Evolutionary conservation across 768 basidiomycete species (phyloP), one percentile per base, ranked within the genome.

Genomic region (Pleurotus eryngii): DNA sequence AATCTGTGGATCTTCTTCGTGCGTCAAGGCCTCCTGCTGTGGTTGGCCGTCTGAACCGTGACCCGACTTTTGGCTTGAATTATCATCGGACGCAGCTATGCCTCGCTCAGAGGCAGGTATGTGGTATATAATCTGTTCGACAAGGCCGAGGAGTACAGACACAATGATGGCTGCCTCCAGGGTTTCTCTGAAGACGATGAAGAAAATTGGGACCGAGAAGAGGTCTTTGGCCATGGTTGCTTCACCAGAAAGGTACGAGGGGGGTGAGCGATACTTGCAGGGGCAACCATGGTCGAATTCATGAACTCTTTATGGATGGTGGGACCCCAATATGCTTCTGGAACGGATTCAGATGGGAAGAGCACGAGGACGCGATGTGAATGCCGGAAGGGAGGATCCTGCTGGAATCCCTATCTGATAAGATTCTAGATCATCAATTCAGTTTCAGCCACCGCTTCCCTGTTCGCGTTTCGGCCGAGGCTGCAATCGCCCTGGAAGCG

Each of bases 161-260:
- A 97, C 74, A 79, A 98, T 92, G 76, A 98, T 89, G 43, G 85
- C 85, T 3, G 93, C 90, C 77, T 97, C 95, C 61, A 97, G 81
- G 4, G 92, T 90, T 81, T 97, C 95, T 68, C 95, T 84, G 71
- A 96, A 94, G 74, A 95, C 86, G 74, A 97, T 94, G 81, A 98
- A 94, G 79, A 95, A 97, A 63, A 98, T 93, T 66, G 93, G 86
- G 56, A 95, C 81, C 57, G 90, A 91, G 74, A 97, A 97, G 56
- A 95, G 74, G 66, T 85, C 81, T 60, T 81, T 81, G 15, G 80
- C 75, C 91, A 93, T 92, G 57, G 62, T 64, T 56, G 62, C 56
- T 58, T 48, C 24, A 14, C 42, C n/a, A 17, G 24, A 15, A 48
- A 15, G 24, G 46, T 24, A 20, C 9, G 37, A 54, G 27, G 51